Evolutionary conservation across 78 protist genomes (phyloP), one percentile per base, ranked within the genome.

Genomic region (Ministeria vibrans): DNA sequence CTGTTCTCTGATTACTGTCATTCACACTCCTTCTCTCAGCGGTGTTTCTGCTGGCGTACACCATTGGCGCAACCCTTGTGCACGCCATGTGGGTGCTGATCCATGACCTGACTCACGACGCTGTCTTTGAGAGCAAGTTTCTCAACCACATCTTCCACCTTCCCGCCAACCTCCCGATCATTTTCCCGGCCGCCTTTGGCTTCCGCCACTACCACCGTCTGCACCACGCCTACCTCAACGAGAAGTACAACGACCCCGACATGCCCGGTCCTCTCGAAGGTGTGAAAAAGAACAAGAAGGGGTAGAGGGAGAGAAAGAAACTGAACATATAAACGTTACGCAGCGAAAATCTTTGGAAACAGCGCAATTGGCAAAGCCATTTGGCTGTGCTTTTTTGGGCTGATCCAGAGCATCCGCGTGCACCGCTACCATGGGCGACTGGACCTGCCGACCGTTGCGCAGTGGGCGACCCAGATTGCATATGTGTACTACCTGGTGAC

Each of bases 61-160:
- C 27, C 38, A 5, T 61, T 20, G 68, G 68, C 68, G 68, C 68
- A 13, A 5, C 39, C 36, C 68, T 61, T n/a, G n/a, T 28, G 38
- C 68, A 61, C 68, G 68, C 38, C 68, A 61, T 61, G 68, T 61
- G 68, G 59, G 59, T 51, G 59, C 59, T 51, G 59, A 51, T 68
- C 62, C 82, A 78, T 45, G 82, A 78, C 38, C 61, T 78, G 13
- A 34, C 82, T 53, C 82, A 78, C 74, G 59, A 78, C 74, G 39
- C 38, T 9, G 15, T 42, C 61, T 64, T 64, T 46, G 42, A 34
- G 77, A 23, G 23, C 27, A 32, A 49, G 39, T 42, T 22, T 27
- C 1, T n/a, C n/a, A n/a, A n/a, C n/a, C n/a, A n/a, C n/a, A n/a
- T n/a, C n/a, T n/a, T n/a, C n/a, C n/a, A n/a, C n/a, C n/a, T n/a